Conservation (phyloP, 73 alveolate species). For the Paraurostyla sp. region DNA sequence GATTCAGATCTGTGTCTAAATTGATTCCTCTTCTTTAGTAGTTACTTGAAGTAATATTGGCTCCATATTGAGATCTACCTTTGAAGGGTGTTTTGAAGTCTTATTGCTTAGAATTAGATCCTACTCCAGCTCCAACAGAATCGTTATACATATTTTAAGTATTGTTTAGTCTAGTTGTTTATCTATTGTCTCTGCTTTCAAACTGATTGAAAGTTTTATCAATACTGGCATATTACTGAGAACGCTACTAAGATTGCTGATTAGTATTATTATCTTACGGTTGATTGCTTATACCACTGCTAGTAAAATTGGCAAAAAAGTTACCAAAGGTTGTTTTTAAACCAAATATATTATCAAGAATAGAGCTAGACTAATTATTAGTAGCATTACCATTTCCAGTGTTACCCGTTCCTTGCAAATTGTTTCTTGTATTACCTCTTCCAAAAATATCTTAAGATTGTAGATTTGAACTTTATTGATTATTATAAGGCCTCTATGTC, state of each 20-base stretch:
- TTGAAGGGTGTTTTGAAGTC: not conserved
- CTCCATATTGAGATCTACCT: not conserved
- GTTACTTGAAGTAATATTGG: not conserved
- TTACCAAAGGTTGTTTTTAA: constrained; percentile 36
- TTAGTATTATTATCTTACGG: not conserved
- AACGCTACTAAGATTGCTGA: too few relatives aligned
- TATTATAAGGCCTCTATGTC: too few relatives aligned
- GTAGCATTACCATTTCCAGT: not conserved
- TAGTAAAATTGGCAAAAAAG: constrained; percentile 1
- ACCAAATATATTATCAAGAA: constrained; percentile 32
- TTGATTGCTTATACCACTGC: not conserved
- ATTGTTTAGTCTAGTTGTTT: not conserved
- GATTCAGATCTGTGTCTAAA: too few relatives aligned
- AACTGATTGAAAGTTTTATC: too few relatives aligned
- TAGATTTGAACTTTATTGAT: too few relatives aligned
- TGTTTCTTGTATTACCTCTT: too few relatives aligned
- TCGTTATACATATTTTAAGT: not conserved
- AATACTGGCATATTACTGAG: too few relatives aligned
- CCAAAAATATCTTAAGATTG: too few relatives aligned
- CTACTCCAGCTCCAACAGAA: too few relatives aligned
- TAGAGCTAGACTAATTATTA: not conserved
- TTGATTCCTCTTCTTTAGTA: not conserved
- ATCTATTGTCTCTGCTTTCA: too few relatives aligned
- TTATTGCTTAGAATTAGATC: too few relatives aligned
- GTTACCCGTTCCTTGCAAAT: too few relatives aligned